Base-by-base conservation (phyloP, 2,329 filamentous ascomycete species). In the Arthrobotrys megalospora region DNA sequence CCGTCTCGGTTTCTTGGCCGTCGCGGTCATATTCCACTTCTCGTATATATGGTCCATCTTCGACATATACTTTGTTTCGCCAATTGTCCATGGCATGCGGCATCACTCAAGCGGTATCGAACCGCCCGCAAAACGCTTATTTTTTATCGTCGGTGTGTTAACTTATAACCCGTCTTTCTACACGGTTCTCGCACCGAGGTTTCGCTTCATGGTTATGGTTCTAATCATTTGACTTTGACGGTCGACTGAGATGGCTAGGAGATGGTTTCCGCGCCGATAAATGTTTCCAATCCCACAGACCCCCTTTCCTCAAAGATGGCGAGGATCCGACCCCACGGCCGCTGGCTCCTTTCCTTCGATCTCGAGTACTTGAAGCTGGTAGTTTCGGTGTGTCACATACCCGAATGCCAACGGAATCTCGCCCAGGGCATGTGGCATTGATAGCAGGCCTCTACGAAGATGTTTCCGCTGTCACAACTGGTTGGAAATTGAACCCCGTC, bases 351-450 rank as follows among this genome's bases (percentile, higher is more conserved):
- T 99, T 93, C 84, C 87, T 99, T 63, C 93, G 96, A 81, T 97
- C 94, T 43, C 91, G 92, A 82, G 91, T 97, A 19, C 89, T 98
- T 52, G 89, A 93, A 80, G 90, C 97, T 82, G 96, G 94, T 79
- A 99, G 96, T 0, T 99, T 99, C 84, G 96, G 96, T 41, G 93
- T 99, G 45, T 98, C 95, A 1, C 96, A 99, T 84, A 99, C 96
- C 6, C 91, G 96, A 62, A 95, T 99, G 0, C 96, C 96, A 6
- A 99, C 96, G 21, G 96, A 99, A 85, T 99, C 96, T 16, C 90
- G 96, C 19, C 96, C 96, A 0, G 96, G 96, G 14, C 96, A 99
- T 86, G 96, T 99, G 73, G 96, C 96, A 41, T 88, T 99, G 68
- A 99, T 99, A 82, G 96, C 96, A 6, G 96, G 96, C 3, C 86